A percentile compares a stretch with the other conserved stretches of the same genome.
Conservation (phyloP, 257 asterid species). For the Ligustrum vulgare region DNA sequence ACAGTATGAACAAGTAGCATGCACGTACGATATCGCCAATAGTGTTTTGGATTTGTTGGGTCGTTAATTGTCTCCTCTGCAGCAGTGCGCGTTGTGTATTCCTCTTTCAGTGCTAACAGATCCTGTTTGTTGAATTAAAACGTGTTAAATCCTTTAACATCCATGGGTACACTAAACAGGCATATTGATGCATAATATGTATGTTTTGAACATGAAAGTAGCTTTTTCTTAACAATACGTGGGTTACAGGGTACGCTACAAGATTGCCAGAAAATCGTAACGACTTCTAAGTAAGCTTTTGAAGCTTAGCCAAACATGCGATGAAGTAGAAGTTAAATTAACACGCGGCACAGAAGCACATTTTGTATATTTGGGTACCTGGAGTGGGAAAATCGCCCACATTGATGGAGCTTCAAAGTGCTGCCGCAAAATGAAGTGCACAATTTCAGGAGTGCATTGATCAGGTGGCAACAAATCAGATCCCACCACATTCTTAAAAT, state of each 20-base stretch:
- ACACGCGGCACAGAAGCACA: not conserved
- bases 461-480: slow-evolving; percentile 74
- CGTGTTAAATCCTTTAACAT: not conserved
- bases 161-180: not conserved
- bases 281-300: not conserved
- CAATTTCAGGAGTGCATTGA: slow-evolving; percentile 79
- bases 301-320: not conserved
- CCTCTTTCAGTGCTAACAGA: slow-evolving; percentile 82
- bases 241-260: too few relatives aligned
- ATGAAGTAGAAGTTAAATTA: not conserved
- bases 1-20: slow-evolving; percentile 3
- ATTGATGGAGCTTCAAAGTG: slow-evolving; percentile 93
- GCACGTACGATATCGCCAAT: slow-evolving; percentile 88
- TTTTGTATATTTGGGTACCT: slow-evolving; percentile 45
- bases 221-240: too few relatives aligned
- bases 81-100: slow-evolving; percentile 83
- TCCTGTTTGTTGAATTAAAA: slow-evolving; percentile 48
- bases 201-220: too few relatives aligned
- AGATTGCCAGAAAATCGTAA: too few relatives aligned
- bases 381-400: slow-evolving; percentile 99
- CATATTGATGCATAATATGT: not conserved
- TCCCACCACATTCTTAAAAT: slow-evolving; percentile 66
- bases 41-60: slow-evolving; percentile 96
- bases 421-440: slow-evolving; percentile 62
- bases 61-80: slow-evolving; percentile 92